Conservation (phyloP, 768 basidiomycete species). For the Amanita polypyramis region DNA sequence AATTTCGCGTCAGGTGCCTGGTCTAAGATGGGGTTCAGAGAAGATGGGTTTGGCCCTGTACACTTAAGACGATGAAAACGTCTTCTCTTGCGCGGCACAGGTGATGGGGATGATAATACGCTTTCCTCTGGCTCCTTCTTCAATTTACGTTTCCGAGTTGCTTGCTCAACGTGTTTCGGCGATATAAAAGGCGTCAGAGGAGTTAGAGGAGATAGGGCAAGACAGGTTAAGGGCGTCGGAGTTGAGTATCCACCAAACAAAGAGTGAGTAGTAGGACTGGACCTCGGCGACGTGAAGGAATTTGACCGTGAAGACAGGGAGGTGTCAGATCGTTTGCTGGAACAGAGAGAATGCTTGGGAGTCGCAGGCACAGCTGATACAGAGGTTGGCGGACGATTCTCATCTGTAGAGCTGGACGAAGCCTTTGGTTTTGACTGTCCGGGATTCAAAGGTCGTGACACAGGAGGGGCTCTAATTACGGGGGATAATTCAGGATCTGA, state of each 20-base stretch:
- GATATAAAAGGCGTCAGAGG: constrained; percentile 14
- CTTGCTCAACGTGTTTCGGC: background rate
- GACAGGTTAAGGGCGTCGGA: constrained; percentile 1
- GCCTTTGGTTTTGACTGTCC: background rate
- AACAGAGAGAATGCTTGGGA: background rate
- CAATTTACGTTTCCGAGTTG: background rate
- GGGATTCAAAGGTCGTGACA: background rate
- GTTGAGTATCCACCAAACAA: background rate
- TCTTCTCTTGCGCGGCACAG: background rate
- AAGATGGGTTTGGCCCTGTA: background rate
- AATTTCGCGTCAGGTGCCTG: background rate
- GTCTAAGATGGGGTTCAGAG: background rate
- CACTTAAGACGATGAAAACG: background rate
- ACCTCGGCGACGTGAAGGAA: background rate
- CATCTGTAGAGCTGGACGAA: background rate
- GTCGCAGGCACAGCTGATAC: background rate
- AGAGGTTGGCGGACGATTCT: background rate
- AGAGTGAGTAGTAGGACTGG: background rate
- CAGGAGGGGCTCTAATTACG: constrained; percentile 16
- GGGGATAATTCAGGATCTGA: constrained; percentile 21
- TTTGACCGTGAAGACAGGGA: background rate
- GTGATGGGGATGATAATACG: constrained; percentile 5
- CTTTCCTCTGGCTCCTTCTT: background rate
- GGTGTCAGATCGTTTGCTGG: background rate
- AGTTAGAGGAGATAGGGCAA: constrained; percentile 18